Evolutionary conservation across 495 filamentous ascomycete species (phyloP), one percentile per base, ranked within the genome.

Genomic region (Halenospora varia): DNA sequence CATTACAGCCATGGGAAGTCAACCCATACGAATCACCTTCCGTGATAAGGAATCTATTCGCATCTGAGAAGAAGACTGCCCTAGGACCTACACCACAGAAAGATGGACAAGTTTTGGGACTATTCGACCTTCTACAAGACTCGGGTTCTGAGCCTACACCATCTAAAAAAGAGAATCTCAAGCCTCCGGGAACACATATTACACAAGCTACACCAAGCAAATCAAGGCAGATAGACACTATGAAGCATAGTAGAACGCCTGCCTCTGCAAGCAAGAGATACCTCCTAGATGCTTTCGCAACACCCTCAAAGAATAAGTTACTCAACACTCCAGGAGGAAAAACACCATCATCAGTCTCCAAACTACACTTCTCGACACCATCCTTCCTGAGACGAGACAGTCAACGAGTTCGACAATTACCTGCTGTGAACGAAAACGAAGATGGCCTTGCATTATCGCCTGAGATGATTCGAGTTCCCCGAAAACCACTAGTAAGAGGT

Each of bases 21-120:
- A 75, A 82, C 64, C 75, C 77, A 10, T 83, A 82, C 62, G 76
- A 80, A 39, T 86, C 86, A 0, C 82, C 82, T 0, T 82, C 85
- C 0, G 65, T 75, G 1, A 65, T 82, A 10, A 75, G 82, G 6
- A 79, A 79, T 48, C 73, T 86, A 19, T 85, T 85, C 71, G 86
- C 83, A 56, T 86, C 84, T 1, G 53, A 26, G 2, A 63, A 60
- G 53, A 74, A 74, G 24, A 72, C 75, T 53, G 75, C 70, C 39
- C 73, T 97, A 60, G 92, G 92, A 6, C 92, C 92, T 1, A 97
- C 94, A 1, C 94, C 94, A 1, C 92, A 97, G 62, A 88, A 87
- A 57, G 89, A 96, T 69, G 94, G 94, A 11, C 83, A 82, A 40
- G 82, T 94, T 1, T 75, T 98, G 0, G 93, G 94, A 2, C 71